Percentiles rank a stretch among this genome's conserved stretches.
Evolutionary conservation across 1,284 basidiomycete species (phyloP).

Genomic region (Trametes polyzona): DNA sequence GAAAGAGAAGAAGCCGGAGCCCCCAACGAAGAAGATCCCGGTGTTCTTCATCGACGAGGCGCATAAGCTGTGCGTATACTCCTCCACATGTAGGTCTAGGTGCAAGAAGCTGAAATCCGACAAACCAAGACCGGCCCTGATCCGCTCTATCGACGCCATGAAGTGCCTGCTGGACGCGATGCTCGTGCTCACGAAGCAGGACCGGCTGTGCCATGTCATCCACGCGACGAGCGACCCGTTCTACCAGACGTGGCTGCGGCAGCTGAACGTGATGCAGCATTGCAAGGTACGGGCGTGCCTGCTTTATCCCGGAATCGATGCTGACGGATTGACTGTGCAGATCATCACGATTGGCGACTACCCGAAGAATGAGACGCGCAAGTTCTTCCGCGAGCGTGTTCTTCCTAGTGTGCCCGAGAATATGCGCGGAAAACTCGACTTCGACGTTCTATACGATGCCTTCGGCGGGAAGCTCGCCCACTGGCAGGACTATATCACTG

Average conservation of each 20-base stretch:
- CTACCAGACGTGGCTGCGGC: constrained; percentile 80
- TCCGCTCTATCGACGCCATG: constrained; percentile 78
- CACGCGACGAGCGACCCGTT: constrained; percentile 85
- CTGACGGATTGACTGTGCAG: constrained; percentile 35
- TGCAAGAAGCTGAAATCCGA: not conserved
- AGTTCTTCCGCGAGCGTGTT: constrained; percentile 66
- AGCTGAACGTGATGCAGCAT: constrained; percentile 77
- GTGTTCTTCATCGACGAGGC: constrained; percentile 85
- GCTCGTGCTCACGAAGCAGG: constrained; percentile 85
- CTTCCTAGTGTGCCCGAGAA: constrained; percentile 64
- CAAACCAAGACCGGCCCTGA: constrained; percentile 61
- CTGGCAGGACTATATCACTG: constrained; percentile 41
- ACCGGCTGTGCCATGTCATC: constrained; percentile 80
- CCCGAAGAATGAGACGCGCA: constrained; percentile 66
- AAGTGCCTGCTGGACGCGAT: constrained; percentile 82
- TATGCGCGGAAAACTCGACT: constrained; percentile 56
- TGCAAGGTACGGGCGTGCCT: constrained; percentile 58
- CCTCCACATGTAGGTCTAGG: not conserved
- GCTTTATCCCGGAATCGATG: too few species aligned
- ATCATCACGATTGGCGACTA: constrained; percentile 82
- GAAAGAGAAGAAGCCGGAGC: constrained; percentile 39
- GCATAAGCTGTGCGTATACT: constrained; percentile 66
- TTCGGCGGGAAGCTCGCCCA: constrained; percentile 7
- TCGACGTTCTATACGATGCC: constrained; percentile 67
- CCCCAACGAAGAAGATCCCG: constrained; percentile 68